Base-by-base conservation (phyloP, 2,329 filamentous ascomycete genomes). In the Alternaria atra region DNA sequence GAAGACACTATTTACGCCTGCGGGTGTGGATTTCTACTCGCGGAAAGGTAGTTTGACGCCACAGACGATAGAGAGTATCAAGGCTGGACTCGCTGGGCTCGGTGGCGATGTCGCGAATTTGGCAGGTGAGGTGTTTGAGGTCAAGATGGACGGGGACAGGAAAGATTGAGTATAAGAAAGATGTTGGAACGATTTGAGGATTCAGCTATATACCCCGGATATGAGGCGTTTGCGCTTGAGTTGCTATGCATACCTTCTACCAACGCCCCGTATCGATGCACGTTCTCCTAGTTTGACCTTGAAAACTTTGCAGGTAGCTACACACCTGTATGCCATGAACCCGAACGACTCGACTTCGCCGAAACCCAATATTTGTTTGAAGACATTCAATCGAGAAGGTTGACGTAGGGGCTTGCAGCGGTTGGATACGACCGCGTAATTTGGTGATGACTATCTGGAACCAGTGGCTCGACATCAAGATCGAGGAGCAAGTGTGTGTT, bases 1-100 rank as follows among this genome's bases (percentile, higher is more conserved):
- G 64, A 89, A 91, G 72, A 96, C 91, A 25, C 68, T 94, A 44
- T 96, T 97, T 69, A 95, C 92, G 6, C 90, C 90, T 64, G 91
- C 92, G 58, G 93, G 93, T 0, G 72, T 97, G 30, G 93, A 97
- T 79, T 79, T 96, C 9, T 95, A 94, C 77, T 89, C 87, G 46
- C 84, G 90, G 68, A 82, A 84, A 15, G 84, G 80, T 52, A 85
- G 84, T 63, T 65, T 92, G 64, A 85, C 83, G 55, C 80, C 85
- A 58, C 84, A 81, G 73, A 86, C 88, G 54, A 83, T 89, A 39
- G 80, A 78, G 51, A 82, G 75, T 27, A 86, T 94, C 61, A 83
- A 86, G 73, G 77, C 78, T 43, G 86, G 82, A 34, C 74, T 92
- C 66, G 81, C 79, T 52, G 79, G 74, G 9, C 65, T 91, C 63